Conservation (phyloP, 1,284 basidiomycete genomes). For the Ustilago bromivora region DNA sequence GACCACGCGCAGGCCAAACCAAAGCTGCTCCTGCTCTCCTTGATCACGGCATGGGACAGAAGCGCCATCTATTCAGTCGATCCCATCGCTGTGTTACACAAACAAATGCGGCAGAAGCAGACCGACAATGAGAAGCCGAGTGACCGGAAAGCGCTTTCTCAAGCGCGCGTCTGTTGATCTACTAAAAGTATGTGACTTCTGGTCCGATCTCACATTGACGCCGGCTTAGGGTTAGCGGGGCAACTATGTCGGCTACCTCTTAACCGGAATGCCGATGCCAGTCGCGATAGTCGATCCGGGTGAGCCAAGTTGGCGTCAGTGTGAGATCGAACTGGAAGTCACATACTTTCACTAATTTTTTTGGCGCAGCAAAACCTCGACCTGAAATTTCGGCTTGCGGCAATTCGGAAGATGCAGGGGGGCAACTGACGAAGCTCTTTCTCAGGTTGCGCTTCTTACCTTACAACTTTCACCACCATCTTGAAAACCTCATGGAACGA, state of each 20-base stretch:
- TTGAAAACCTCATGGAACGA: neutral
- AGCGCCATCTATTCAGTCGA: no score
- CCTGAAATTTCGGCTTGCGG: neutral
- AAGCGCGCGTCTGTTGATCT: no score
- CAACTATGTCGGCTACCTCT: no score
- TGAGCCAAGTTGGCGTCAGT: no score
- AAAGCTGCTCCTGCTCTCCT: no score
- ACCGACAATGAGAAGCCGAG: constrained; percentile 14
- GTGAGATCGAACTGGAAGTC: no score
- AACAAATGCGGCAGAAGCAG: neutral
- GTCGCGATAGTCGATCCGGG: no score
- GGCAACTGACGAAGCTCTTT: neutral
- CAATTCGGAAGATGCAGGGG: neutral
- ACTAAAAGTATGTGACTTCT: no score
- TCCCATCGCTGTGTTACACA: neutral
- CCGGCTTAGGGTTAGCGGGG: no score
- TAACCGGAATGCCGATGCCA: no score
- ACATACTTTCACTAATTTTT: neutral
- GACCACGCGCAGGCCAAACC: neutral
- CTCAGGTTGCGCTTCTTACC: neutral
- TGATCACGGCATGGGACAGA: no score
- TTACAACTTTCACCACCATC: neutral
- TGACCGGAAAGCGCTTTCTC: constrained; percentile 2
- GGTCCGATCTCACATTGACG: no score
- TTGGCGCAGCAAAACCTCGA: constrained; percentile 6